Evolutionary conservation across 1,139 yeast genomes (phyloP).

Genomic region (Torulaspora globosa): DNA sequence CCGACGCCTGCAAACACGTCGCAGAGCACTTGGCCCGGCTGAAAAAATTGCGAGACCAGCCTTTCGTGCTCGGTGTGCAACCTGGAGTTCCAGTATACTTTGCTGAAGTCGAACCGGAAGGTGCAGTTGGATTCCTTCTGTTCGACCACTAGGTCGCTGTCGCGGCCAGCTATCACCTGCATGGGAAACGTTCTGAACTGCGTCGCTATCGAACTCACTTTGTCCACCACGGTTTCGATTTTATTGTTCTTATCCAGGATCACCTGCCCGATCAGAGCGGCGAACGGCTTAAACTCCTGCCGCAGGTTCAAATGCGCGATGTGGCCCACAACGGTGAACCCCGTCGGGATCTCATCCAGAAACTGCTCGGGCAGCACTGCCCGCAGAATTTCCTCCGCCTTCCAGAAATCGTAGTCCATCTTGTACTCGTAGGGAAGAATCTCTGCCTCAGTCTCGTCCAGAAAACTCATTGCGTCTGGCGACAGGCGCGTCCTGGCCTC

Average conservation of each 20-base stretch:
- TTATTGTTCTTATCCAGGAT: constrained; percentile 79
- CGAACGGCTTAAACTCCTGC: constrained; percentile 81
- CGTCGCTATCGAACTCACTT: constrained; percentile 80
- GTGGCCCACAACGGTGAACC: constrained; percentile 93
- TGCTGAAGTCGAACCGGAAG: constrained; percentile 83
- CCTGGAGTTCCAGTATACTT: constrained; percentile 97
- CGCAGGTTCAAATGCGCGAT: constrained; percentile 88
- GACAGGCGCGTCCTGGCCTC: constrained; percentile 44
- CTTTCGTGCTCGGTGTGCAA: constrained; percentile 91
- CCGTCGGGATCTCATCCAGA: constrained; percentile 74
- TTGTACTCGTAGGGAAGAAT: constrained; percentile 53
- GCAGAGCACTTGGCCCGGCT: constrained; percentile 67
- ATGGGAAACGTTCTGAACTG: constrained; percentile 87
- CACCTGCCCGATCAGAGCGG: constrained; percentile 78
- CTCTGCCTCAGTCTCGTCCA: constrained; percentile 46
- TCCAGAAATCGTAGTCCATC: constrained; percentile 78
- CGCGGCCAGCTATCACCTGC: constrained; percentile 86
- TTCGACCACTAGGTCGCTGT: constrained; percentile 58
- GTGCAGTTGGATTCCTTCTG: constrained; percentile 85
- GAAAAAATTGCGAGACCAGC: constrained; percentile 54
- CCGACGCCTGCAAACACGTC: constrained; percentile 99
- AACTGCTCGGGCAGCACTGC: constrained; percentile 73
- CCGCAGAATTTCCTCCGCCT: constrained; percentile 74
- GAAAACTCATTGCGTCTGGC: constrained; percentile 41
- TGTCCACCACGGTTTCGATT: constrained; percentile 89